phyloP scores from a whole-genome alignment of 148 eudicot genomes.

The Chenopodium album region DNA sequence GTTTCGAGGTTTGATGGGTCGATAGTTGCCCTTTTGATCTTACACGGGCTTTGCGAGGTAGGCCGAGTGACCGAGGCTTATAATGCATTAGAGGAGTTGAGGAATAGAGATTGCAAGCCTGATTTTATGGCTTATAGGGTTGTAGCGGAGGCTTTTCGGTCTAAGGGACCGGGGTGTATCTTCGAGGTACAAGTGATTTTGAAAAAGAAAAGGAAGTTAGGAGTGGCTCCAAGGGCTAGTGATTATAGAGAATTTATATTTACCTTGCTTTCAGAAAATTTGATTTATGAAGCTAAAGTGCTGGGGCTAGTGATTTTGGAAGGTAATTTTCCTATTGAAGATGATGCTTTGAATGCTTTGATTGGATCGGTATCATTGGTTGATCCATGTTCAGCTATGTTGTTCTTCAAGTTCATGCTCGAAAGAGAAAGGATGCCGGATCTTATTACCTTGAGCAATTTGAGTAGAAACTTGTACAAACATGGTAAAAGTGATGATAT shows the following conservation, averaged over 20 bases:
- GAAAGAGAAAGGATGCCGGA: conserved; percentile 51
- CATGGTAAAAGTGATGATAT: conserved; percentile 57
- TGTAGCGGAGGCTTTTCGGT: conserved; percentile 63
- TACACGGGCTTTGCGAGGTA: conserved; percentile 68
- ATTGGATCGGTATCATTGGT: conserved; percentile 62
- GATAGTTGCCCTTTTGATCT: conserved; percentile 57
- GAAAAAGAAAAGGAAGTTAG: conserved; percentile 83
- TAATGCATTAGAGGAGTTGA: conserved; percentile 56
- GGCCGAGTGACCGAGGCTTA: conserved; percentile 51
- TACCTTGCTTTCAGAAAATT: conserved; percentile 58
- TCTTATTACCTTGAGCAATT: conserved; percentile 47
- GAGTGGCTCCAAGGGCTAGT: conserved; percentile 73
- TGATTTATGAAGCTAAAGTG: conserved; percentile 68
- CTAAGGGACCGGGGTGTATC: conserved; percentile 44
- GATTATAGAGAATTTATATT: conserved; percentile 62
- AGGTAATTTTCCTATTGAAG: conserved; percentile 82
- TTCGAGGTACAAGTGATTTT: conserved; percentile 59
- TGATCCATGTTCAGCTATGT: conserved; percentile 56
- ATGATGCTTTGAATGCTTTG: conserved; percentile 72
- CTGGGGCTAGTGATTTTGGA: conserved; percentile 67
- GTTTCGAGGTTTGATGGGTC: conserved; percentile 55
- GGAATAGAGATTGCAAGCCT: conserved; percentile 69
- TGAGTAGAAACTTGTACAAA: conserved; percentile 57
- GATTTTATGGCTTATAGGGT: conserved; percentile 91
- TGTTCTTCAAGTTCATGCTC: conserved; percentile 67